Evolutionary conservation across 202 grass and related monocot genomes (phyloP), one percentile per base, ranked within the genome.

Genomic region (Hordeum pubiflorum): DNA sequence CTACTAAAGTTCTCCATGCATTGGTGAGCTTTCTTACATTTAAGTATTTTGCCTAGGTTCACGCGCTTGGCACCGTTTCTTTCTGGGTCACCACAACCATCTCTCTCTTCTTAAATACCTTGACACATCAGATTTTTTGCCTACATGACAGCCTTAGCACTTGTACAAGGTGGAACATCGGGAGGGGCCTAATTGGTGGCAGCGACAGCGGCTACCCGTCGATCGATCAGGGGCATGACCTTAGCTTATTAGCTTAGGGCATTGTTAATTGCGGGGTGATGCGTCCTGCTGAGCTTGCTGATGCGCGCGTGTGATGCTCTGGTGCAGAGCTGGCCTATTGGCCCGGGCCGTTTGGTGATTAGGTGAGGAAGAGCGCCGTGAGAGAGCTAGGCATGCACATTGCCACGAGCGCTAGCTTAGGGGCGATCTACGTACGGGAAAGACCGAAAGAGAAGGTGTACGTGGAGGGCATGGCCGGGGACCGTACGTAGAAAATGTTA

Each of bases 381-480:
- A 33, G 36, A 36, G 36, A 36, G 62, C 17, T 64, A 17, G 31
- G 14, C 33, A 54, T 11, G 43, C 27, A 36, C 14, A 52, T 62
- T 73, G 56, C 9, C 44, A 73, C 4, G 3, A 29, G 44, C 14
- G 43, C 70, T n/a, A 54, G 48, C 15, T 52, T 52, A 52, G 14
- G 44, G 44, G 14, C 14, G 44, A 48, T 48, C 44, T 0, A 48
- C 44, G 44, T 0, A 48, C 44, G 44, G 44, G 44, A 48, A 48
- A 17, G 44, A 17, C 48, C 48, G 41, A 39, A 34, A 14, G 3
- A 13, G 4, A 27, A 32, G 43, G 70, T 58, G 29, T 78, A 84
- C 72, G 89, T 87, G 88, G 84, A 74, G 27, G 27, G 4, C 36
- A 37, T 40, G 23, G 20, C 10, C 6, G 63, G 80, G 76, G 75